Evolutionary conservation across 2,329 filamentous ascomycete species (phyloP).

Genomic region (Trichoderma lentiforme): DNA sequence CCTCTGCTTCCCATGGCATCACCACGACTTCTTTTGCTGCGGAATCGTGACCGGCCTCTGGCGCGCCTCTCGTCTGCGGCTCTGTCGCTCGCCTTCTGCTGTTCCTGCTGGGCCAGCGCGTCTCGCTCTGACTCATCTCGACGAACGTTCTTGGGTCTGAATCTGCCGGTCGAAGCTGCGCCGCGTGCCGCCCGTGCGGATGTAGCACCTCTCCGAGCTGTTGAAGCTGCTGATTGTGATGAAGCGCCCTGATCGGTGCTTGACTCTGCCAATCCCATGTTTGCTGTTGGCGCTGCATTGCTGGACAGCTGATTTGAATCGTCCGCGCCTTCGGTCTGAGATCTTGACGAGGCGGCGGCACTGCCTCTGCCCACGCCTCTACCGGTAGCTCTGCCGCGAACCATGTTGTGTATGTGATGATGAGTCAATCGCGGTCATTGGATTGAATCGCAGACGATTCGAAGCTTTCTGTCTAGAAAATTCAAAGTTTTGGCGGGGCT

Average conservation of each 20-base stretch:
- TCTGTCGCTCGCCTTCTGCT: constrained; percentile 41
- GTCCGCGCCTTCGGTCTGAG: constrained; percentile 24
- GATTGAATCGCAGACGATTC: background rate
- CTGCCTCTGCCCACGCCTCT: constrained; percentile 33
- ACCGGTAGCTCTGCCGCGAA: constrained; percentile 32
- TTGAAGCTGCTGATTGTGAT: constrained; percentile 19
- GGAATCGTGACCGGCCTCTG: constrained; percentile 38
- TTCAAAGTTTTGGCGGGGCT: constrained; percentile 26
- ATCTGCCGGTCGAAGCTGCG: constrained; percentile 37
- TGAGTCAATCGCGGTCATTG: constrained; percentile 8
- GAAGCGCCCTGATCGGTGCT: constrained; percentile 1
- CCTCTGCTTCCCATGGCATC: constrained; percentile 44
- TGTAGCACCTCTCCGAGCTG: constrained; percentile 21
- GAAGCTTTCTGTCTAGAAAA: constrained; percentile 20
- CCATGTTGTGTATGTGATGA: constrained; percentile 27
- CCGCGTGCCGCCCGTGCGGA: constrained; percentile 33
- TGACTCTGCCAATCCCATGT: constrained; percentile 21
- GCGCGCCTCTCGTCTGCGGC: constrained; percentile 40
- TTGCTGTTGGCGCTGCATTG: constrained; percentile 15
- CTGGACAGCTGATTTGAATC: background rate
- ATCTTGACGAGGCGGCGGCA: constrained; percentile 27
- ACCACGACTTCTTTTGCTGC: constrained; percentile 43
- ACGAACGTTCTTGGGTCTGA: constrained; percentile 47
- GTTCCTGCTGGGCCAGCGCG: constrained; percentile 43
- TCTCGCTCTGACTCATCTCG: constrained; percentile 51